Evolutionary conservation across 176 grass and related monocot genomes (phyloP).

Genomic region (Musa beccarii): DNA sequence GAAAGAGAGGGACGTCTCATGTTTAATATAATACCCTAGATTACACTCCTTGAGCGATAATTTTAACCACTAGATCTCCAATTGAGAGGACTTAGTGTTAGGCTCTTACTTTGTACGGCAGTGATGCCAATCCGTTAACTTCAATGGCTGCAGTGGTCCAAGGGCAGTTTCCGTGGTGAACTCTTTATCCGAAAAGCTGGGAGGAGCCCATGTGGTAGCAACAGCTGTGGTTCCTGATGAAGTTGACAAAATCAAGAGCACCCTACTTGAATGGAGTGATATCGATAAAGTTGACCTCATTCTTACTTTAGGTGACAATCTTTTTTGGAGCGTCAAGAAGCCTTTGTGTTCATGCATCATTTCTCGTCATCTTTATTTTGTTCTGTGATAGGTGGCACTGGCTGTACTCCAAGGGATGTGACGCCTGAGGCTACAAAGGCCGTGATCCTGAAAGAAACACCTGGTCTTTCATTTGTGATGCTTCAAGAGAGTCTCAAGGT

Average conservation of each 20-base stretch:
- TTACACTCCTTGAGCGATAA: too few relatives aligned
- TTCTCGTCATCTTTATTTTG: background rate
- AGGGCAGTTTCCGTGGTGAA: slow-evolving; percentile 82
- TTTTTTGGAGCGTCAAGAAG: too few relatives aligned
- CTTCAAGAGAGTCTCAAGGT: slow-evolving; percentile 94
- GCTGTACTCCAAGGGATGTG: slow-evolving; percentile 84
- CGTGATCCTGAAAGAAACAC: slow-evolving; percentile 81
- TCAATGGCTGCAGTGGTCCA: slow-evolving; percentile 47
- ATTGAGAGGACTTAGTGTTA: too few relatives aligned
- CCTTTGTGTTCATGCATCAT: background rate
- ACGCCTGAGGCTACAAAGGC: slow-evolving; percentile 86
- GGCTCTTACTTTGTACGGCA: too few relatives aligned
- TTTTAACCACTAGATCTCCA: too few relatives aligned
- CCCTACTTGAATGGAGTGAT: slow-evolving; percentile 59
- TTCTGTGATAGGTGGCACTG: slow-evolving; percentile 64
- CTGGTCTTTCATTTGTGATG: slow-evolving; percentile 73
- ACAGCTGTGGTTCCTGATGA: slow-evolving; percentile 87
- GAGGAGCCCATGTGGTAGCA: slow-evolving; percentile 60
- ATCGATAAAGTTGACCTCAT: slow-evolving; percentile 62
- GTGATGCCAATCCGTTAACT: background rate
- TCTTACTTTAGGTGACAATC: slow-evolving; percentile 57
- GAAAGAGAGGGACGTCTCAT: background rate
- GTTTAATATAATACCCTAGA: too few relatives aligned
- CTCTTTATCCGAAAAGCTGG: slow-evolving; percentile 74
- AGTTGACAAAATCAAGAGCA: slow-evolving; percentile 68